These are phyloP conservation scores for Phytophthora pini DNA, from an alignment of 352 stramenopile species.

Conservation along the genomic window DNA sequence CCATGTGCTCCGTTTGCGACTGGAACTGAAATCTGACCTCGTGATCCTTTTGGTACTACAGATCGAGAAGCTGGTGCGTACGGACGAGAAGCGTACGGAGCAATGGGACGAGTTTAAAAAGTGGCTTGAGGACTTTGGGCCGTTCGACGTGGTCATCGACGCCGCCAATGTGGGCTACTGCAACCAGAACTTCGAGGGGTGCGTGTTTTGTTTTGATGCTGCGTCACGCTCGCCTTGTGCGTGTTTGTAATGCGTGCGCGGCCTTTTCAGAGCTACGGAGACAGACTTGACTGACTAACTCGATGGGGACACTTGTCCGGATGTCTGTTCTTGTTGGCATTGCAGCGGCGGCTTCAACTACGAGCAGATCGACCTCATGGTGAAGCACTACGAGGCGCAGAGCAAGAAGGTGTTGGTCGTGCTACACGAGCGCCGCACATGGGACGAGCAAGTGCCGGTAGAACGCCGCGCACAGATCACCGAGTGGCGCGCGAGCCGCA, in stretches of 20 bases:
- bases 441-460: conserved; percentile 83
- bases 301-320: conserved; percentile 13
- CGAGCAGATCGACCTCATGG: conserved; percentile 94
- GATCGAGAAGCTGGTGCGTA: conserved; percentile 83
- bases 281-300: conserved; percentile 17
- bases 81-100: conserved; percentile 66
- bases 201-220: conserved; percentile 17
- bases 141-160: conserved; percentile 96
- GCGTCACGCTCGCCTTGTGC: conserved; percentile 1
- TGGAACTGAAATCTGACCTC: background rate
- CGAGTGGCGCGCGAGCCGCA: conserved; percentile 67
- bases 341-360: conserved; percentile 94
- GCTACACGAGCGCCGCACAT: conserved; percentile 96
- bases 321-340: conserved; percentile 8
- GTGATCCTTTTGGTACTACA: conserved; percentile 29
- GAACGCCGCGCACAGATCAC: conserved; percentile 77
- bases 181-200: conserved; percentile 96
- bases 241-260: conserved; percentile 21
- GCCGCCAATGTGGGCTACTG: conserved; percentile 99
- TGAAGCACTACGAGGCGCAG: conserved; percentile 90
- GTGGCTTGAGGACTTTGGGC: conserved; percentile 73
- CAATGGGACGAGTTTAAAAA: conserved; percentile 88
- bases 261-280: conserved; percentile 16
- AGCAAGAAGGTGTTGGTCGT: conserved; percentile 94
- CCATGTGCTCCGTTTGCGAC: conserved; percentile 26